Base-by-base conservation (phyloP, 2,329 filamentous ascomycete genomes). In the Colletotrichum gloeosporioides region DNA sequence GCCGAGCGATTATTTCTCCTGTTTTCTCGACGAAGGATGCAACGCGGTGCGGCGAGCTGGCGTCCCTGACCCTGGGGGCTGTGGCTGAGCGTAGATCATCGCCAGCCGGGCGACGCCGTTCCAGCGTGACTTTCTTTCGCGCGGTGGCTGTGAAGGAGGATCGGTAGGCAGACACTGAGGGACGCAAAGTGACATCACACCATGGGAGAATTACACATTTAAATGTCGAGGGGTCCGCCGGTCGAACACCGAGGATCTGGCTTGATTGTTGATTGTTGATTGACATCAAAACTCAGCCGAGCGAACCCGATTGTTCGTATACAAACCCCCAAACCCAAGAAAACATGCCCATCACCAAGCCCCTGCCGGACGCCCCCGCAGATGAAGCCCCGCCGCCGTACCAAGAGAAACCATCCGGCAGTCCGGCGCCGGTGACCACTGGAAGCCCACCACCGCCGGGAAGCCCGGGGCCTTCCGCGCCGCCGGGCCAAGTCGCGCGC, bases 341-440 rank as follows among this genome's bases (percentile, higher is more conserved):
- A 13, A 76, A 10, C 66, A 76, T 65, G 65, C 18, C 74, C 1
- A 18, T 32, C 15, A 36, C 44, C 2, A 74, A 76, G 44, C 70
- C 74, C n/a, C 29, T 69, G 10, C 22, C 64, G 18, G 59, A 62
- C 27, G 25, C 61, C 18, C 49, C 74, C 18, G 57, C 36, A 36
- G 65, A 74, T 9, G 64, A 73, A 49, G 70, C 74, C n/a, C 74
- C 74, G 64, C 74, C 74, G 64, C 74, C 74, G n/a, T 76, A 74
- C 49, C 64, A 76, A 61, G 74, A 57, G 12, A 69, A 69, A 49
- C 69, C 73, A 31, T 27, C 69, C 69, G 29, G 16, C 6, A 72
- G 53, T 31, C 69, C 69, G 39, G 63, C 55, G 22, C 63, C 69
- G 25, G 59, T 25, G 13, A 34, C 15, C 63, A 36, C 31, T 27